Conservation (phyloP, 2,329 filamentous ascomycete species). For the Lasiodiplodia citricola region DNA sequence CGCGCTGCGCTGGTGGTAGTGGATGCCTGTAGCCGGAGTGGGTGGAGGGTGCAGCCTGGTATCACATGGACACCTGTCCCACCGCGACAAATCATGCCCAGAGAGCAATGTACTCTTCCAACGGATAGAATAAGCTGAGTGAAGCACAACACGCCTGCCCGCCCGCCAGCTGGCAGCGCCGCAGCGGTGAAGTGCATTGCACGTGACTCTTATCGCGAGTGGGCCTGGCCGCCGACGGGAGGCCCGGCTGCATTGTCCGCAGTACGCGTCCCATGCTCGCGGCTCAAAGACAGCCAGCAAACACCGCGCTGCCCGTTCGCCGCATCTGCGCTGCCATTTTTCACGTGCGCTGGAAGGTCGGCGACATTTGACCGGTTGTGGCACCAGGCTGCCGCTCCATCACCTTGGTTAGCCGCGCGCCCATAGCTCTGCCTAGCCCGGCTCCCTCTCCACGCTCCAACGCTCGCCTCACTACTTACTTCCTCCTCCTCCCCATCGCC, state of each 20-base stretch:
- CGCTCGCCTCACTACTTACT: background rate
- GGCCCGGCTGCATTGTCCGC: background rate
- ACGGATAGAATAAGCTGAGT: background rate
- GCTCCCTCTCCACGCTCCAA: background rate
- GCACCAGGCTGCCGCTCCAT: background rate
- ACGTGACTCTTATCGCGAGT: constrained; percentile 9
- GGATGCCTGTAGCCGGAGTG: background rate
- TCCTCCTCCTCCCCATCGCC: background rate
- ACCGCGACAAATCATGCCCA: constrained; percentile 9
- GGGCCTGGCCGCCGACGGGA: background rate
- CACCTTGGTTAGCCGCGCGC: background rate
- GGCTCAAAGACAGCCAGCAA: background rate
- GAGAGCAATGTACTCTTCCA: constrained; percentile 4
- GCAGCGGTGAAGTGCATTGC: background rate
- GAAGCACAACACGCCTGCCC: constrained; percentile 11
- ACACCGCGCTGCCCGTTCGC: background rate
- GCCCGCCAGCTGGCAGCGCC: background rate
- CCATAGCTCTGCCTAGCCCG: background rate
- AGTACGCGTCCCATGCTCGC: background rate
- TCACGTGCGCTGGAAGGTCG: background rate
- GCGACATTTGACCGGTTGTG: background rate
- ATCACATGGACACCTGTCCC: constrained; percentile 2
- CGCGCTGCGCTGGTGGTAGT: background rate
- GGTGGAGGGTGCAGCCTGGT: background rate
- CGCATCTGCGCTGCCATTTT: background rate